Percentiles rank a stretch among this genome's conserved stretches.
These are phyloP conservation scores for Pichia kluyveri DNA, from an alignment of 805 yeast species.

Conservation along the genomic window DNA sequence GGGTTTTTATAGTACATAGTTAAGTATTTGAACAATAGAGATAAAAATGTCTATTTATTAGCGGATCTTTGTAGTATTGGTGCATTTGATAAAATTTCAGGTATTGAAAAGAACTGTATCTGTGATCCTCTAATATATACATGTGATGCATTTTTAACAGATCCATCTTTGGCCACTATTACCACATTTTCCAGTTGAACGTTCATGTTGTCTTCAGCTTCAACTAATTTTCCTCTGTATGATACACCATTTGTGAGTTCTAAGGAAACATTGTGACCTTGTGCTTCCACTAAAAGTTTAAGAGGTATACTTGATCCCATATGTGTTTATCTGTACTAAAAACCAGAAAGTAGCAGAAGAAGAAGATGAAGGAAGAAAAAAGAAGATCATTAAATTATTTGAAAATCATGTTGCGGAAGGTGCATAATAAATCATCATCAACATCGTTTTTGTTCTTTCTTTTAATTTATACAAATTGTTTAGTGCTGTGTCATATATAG, in stretches of 20 bases:
- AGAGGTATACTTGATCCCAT: slow-evolving; percentile 44
- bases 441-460: no score
- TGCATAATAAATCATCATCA: no score
- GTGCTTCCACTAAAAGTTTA: slow-evolving; percentile 58
- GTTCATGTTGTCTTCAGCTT: slow-evolving; percentile 91
- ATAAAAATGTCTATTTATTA: background rate
- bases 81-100: slow-evolving; percentile 81
- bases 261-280: slow-evolving; percentile 77
- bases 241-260: slow-evolving; percentile 82
- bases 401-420: background rate
- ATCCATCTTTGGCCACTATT: slow-evolving; percentile 69
- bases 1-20: no score
- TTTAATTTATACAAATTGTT: no score
- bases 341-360: no score
- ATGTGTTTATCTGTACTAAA: background rate
- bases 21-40: background rate
- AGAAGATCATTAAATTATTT: no score
- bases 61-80: slow-evolving; percentile 64
- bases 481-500: no score
- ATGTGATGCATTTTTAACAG: slow-evolving; percentile 66
- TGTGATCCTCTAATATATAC: slow-evolving; percentile 91
- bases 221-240: slow-evolving; percentile 79
- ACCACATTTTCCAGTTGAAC: slow-evolving; percentile 76
- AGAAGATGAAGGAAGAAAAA: no score
- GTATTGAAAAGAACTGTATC: slow-evolving; percentile 74